phyloP scores from a whole-genome alignment of 768 basidiomycete genomes.

The Pholiota molesta region DNA sequence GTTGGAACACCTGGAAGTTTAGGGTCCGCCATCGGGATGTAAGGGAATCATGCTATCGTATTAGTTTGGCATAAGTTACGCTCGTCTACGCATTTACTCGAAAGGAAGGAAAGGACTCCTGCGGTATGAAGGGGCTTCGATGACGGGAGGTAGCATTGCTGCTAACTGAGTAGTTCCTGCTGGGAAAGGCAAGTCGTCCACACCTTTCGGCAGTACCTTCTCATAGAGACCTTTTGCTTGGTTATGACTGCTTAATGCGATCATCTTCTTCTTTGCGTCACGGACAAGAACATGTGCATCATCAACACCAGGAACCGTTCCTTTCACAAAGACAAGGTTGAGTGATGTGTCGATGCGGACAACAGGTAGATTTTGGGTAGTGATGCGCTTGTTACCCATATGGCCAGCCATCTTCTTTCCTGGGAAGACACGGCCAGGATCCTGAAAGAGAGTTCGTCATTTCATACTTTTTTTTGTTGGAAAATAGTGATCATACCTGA shows the following conservation, averaged over 20 bases:
- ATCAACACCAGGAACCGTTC: conserved; percentile 89
- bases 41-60: conserved; percentile 3
- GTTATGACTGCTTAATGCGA: conserved; percentile 60
- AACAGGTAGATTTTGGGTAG: conserved; percentile 87
- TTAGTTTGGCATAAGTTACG: neutral
- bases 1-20: too few species aligned
- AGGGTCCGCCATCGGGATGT: too few species aligned
- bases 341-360: conserved; percentile 85
- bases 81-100: conserved; percentile 42
- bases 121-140: conserved; percentile 74
- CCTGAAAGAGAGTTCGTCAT: conserved; percentile 48
- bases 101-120: conserved; percentile 79
- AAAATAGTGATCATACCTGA: conserved; percentile 58
- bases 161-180: conserved; percentile 84
- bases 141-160: conserved; percentile 59
- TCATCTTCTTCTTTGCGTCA: conserved; percentile 90
- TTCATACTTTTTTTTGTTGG: conserved; percentile 5
- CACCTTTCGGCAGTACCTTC: conserved; percentile 79
- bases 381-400: conserved; percentile 82
- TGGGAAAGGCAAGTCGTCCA: conserved; percentile 89
- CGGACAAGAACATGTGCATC: conserved; percentile 83
- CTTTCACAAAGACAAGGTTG: conserved; percentile 89
- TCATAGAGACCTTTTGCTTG: conserved; percentile 74
- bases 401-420: conserved; percentile 99
- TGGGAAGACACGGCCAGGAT: conserved; percentile 94